A percentile compares a stretch with the other conserved stretches of the same genome.
These are phyloP conservation scores for Hymenoscyphus scutula DNA, from an alignment of 2,329 filamentous ascomycete genomes.

Conservation along the genomic window DNA sequence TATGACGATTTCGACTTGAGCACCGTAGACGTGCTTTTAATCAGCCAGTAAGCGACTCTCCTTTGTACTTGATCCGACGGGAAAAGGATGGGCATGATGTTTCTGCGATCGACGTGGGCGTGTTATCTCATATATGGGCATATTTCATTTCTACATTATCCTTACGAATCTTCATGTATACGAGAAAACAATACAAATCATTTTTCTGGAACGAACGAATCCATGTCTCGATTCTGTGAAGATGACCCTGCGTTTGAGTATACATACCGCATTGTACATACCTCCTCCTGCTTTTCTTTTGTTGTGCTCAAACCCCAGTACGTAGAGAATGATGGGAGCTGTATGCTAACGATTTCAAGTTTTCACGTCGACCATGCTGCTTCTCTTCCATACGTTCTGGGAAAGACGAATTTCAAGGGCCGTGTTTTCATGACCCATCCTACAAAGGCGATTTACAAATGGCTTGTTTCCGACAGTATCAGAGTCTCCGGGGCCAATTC, in stretches of 20 bases:
- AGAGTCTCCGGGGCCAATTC: slow-evolving; percentile 75
- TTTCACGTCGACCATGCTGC: slow-evolving; percentile 99
- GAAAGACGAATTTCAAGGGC: slow-evolving; percentile 96
- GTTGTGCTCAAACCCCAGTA: slow-evolving; percentile 1
- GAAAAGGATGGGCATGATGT: background rate
- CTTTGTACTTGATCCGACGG: slow-evolving; percentile 15
- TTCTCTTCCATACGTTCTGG: slow-evolving; percentile 93
- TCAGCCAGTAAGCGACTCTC: slow-evolving; percentile 86
- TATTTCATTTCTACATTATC: background rate
- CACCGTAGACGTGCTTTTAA: slow-evolving; percentile 92
- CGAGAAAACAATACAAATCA: slow-evolving; percentile 46
- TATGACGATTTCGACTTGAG: slow-evolving; percentile 98
- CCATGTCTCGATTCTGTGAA: slow-evolving; percentile 38
- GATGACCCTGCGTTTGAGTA: slow-evolving; percentile 28
- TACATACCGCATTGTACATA: slow-evolving; percentile 32
- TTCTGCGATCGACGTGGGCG: slow-evolving; percentile 1
- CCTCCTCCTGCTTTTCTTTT: slow-evolving; percentile 15
- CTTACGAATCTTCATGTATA: slow-evolving; percentile 33
- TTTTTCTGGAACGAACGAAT: slow-evolving; percentile 33
- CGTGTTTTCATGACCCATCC: slow-evolving; percentile 99
- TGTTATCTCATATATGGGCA: background rate
- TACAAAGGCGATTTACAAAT: slow-evolving; percentile 99
- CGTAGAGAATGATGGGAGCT: slow-evolving; percentile 6
- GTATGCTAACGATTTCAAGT: slow-evolving; percentile 50
- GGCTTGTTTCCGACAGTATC: slow-evolving; percentile 96